phyloP scores from a whole-genome alignment of 2,329 filamentous ascomycete species.

The Curvularia hawaiiensis region DNA sequence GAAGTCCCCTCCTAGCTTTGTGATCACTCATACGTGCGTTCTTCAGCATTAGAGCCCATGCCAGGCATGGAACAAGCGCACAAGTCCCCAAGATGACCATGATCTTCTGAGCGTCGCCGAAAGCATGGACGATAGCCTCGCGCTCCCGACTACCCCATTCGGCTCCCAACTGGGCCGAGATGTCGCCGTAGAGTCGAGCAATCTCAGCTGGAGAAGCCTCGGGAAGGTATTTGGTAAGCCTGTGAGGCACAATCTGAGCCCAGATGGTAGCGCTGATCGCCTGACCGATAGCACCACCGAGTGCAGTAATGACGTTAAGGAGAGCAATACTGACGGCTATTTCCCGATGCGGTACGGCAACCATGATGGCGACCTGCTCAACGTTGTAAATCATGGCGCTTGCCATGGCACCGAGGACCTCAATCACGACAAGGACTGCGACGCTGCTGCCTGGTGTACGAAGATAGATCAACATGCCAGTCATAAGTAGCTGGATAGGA shows the following conservation, averaged over 20 bases:
- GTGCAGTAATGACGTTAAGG: conserved; percentile 59
- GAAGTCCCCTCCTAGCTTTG: conserved; percentile 14
- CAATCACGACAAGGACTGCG: conserved; percentile 35
- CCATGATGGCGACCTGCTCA: conserved; percentile 28
- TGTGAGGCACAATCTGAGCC: conserved; percentile 59
- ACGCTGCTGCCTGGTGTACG: conserved; percentile 28
- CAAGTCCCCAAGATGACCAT: conserved; percentile 39
- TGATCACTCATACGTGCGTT: conserved; percentile 25
- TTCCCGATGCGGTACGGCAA: conserved; percentile 26
- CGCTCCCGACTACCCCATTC: conserved; percentile 54
- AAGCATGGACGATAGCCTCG: conserved; percentile 42
- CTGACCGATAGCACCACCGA: conserved; percentile 51
- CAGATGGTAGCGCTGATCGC: conserved; percentile 67
- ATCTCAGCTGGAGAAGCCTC: conserved; percentile 13
- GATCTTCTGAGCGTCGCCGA: conserved; percentile 36
- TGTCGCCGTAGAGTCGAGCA: conserved; percentile 42
- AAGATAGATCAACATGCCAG: conserved; percentile 36
- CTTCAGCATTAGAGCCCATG: conserved; percentile 30
- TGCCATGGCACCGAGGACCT: conserved; percentile 33
- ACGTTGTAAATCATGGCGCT: conserved; percentile 28
- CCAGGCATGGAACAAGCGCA: conserved; percentile 29
- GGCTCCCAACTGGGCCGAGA: conserved; percentile 61
- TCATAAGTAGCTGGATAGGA: conserved; percentile 33
- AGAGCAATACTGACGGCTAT: conserved; percentile 45
- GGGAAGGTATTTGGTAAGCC: conserved; percentile 25